Evolutionary conservation across 2,329 filamentous ascomycete species (phyloP), one percentile per base, ranked within the genome.

Genomic region (Fusarium sp.): DNA sequence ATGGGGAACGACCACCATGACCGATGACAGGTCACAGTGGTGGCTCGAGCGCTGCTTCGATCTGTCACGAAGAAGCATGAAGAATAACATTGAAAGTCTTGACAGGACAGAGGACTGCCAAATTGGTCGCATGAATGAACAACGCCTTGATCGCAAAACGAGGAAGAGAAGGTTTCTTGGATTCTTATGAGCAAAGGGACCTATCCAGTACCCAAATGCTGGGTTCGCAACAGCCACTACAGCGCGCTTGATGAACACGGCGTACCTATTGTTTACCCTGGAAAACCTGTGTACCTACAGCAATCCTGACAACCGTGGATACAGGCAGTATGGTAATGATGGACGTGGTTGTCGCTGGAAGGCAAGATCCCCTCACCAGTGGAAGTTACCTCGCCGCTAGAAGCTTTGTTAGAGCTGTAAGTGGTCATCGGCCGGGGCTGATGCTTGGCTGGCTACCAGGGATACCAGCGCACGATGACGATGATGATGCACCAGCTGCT

Each of bases 31-130:
- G 48, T 55, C 36, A 42, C 36, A 48, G 63, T 74, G 54, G 63
- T 74, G 71, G 67, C 72, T 74, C 63, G 58, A 74, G 71, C 63
- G 63, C 55, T 57, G 51, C 59, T 72, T 50, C 62, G 48, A 45
- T 50, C 35, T 50, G 36, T 32, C n/a, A 66, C n/a, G 56, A 72
- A 48, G 55, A 54, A 30, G 50, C 38, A 47, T 61, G 39, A 44
- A 66, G 32, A 57, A 70, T 28, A 28, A 59, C 20, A 56, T 32
- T 56, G n/a, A 45, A 50, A 35, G 42, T 28, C 36, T 24, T n/a
- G 28, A 8, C n/a, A 54, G 22, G 45, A 24, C 9, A 24, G 36
- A 39, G 50, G 42, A 26, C 41, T 20, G 14, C 32, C 15, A 35
- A 35, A 35, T 35, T 35, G 32, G 32, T 35, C 32, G 32, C 15